These are phyloP conservation scores for Trypanosoma cruzi DNA, from an alignment of 208 protist genomes.

Conservation along the genomic window DNA sequence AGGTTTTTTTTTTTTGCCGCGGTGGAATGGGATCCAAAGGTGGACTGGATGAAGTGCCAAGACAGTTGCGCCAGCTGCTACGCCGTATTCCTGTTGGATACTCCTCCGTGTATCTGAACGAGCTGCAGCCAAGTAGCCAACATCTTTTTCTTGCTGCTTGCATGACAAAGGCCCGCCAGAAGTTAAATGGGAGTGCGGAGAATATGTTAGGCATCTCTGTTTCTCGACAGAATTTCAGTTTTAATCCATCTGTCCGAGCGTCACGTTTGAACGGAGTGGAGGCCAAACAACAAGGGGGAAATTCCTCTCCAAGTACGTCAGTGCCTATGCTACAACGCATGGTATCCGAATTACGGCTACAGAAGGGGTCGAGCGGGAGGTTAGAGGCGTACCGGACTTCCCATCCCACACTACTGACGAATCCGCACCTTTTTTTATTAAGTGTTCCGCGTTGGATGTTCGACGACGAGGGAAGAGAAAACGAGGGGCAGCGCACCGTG, in stretches of 20 bases:
- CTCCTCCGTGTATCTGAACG: constrained; percentile 23
- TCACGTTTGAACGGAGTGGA: not conserved
- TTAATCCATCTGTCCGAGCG: not conserved
- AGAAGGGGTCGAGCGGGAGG: not conserved
- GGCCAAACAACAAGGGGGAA: not conserved
- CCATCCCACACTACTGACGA: not conserved
- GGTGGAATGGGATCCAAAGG: not conserved
- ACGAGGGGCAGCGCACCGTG: not conserved
- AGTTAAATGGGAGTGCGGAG: not conserved
- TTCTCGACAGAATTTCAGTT: not conserved
- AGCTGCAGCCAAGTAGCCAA: constrained; percentile 21
- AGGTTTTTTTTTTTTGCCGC: constrained; percentile 4
- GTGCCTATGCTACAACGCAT: not conserved
- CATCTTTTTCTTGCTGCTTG: constrained; percentile 12
- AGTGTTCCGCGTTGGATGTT: constrained; percentile 8
- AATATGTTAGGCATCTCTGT: constrained; percentile 6
- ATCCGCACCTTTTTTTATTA: constrained; percentile 15
- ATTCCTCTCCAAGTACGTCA: not conserved
- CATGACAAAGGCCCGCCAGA: not conserved
- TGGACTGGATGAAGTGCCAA: not conserved
- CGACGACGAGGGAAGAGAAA: not conserved
- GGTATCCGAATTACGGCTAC: not conserved
- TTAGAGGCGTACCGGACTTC: constrained; percentile 18
- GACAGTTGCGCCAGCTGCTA: constrained; percentile 19
- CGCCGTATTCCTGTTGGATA: constrained; percentile 23